A percentile compares a stretch with the other conserved stretches of the same genome.
Evolutionary conservation across 202 grass and related monocot species (phyloP).

Genomic region (Digitaria exilis): DNA sequence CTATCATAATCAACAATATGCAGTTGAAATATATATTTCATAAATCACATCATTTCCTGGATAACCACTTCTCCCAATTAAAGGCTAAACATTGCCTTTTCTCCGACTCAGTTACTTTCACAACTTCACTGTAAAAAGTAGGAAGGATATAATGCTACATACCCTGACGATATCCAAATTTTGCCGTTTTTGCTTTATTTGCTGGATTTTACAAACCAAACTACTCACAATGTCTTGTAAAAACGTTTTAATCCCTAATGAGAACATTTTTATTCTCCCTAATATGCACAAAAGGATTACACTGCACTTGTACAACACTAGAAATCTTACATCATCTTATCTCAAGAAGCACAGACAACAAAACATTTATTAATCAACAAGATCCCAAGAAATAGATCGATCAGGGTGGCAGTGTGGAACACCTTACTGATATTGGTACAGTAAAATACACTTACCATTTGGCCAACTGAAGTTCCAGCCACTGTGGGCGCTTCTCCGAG

Average conservation of each 20-base stretch:
- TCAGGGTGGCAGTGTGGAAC: background rate
- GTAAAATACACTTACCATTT: constrained; percentile 57
- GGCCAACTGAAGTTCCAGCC: constrained; percentile 58
- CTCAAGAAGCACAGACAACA: background rate
- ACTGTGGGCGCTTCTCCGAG: constrained; percentile 36
- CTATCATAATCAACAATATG: background rate
- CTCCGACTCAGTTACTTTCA: constrained; percentile 12
- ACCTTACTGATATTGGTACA: background rate
- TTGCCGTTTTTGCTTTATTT: too few relatives aligned
- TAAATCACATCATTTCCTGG: constrained; percentile 2
- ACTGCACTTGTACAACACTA: background rate
- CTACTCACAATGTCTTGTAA: background rate
- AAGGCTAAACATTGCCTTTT: background rate
- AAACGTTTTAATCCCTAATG: background rate
- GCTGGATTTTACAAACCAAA: too few relatives aligned
- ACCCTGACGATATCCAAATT: background rate
- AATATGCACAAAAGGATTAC: background rate
- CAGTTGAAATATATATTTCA: background rate
- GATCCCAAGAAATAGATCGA: background rate
- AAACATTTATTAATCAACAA: background rate
- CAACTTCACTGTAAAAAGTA: background rate
- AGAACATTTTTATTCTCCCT: background rate
- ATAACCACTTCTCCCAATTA: background rate
- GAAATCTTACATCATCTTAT: background rate
- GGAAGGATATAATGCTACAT: background rate